Evolutionary conservation across 495 filamentous ascomycete species (phyloP).

Genomic region (Daldinia decipiens): DNA sequence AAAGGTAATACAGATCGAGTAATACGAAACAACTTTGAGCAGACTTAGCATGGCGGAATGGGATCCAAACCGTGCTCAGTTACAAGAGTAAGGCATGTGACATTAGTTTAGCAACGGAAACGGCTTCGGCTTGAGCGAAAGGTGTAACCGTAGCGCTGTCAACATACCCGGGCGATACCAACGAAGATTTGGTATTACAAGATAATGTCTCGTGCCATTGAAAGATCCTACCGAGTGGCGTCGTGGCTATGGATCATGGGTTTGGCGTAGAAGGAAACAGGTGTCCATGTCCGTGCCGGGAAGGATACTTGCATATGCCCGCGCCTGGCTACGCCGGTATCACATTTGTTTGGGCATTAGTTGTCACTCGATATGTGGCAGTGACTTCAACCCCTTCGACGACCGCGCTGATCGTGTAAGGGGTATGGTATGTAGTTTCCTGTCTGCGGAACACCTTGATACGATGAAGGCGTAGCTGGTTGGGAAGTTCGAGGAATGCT

Average conservation of each 20-base stretch:
- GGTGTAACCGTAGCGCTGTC: slow-evolving; percentile 7
- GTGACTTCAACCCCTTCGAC: slow-evolving; percentile 10
- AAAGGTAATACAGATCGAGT: slow-evolving; percentile 26
- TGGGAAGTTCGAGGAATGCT: slow-evolving; percentile 19
- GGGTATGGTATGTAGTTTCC: slow-evolving; percentile 41
- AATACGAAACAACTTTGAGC: slow-evolving; percentile 8
- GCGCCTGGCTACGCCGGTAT: neutral
- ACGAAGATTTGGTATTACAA: slow-evolving; percentile 25
- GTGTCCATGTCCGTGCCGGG: slow-evolving; percentile 16
- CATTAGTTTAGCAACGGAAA: slow-evolving; percentile 16
- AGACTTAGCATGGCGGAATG: neutral
- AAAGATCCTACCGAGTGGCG: slow-evolving; percentile 7
- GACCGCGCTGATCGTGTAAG: slow-evolving; percentile 22
- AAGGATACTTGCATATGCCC: slow-evolving; percentile 11
- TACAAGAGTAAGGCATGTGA: slow-evolving; percentile 6
- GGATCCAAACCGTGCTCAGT: slow-evolving; percentile 1
- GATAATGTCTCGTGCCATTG: slow-evolving; percentile 35
- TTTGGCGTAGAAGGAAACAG: slow-evolving; percentile 11
- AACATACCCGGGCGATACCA: slow-evolving; percentile 16
- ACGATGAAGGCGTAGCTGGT: neutral
- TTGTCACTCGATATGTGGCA: neutral
- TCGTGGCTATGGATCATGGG: slow-evolving; percentile 15
- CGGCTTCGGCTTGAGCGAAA: slow-evolving; percentile 9
- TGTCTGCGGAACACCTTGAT: neutral
- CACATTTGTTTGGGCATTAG: neutral